A percentile compares a stretch with the other conserved stretches of the same genome.
Conservation (phyloP, 257 asterid genomes). For the Jacaranda mimosifolia region DNA sequence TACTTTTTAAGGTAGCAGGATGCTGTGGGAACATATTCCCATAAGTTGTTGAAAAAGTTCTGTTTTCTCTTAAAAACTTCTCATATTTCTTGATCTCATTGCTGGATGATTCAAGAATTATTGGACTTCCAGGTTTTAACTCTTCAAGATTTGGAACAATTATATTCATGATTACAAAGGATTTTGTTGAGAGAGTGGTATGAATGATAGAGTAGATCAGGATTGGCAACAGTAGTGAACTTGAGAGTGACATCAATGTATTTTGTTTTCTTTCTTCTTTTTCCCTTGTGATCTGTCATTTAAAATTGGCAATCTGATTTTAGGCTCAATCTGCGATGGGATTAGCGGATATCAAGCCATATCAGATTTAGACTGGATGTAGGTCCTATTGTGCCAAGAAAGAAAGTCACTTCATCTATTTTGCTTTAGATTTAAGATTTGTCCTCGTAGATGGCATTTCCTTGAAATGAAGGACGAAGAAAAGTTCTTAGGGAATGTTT, state of each 20-base stretch:
- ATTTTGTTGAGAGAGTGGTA: background rate
- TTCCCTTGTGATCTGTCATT: background rate
- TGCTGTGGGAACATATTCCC: conserved; percentile 15
- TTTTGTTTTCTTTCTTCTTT: background rate
- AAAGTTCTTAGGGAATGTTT: too few relatives aligned
- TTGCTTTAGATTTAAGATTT: background rate
- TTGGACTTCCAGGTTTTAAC: background rate
- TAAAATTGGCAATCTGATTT: background rate
- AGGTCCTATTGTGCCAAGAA: background rate
- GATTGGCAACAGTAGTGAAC: background rate
- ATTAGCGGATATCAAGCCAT: background rate
- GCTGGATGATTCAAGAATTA: background rate
- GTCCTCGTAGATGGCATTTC: too few relatives aligned
- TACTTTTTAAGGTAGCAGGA: conserved; percentile 22
- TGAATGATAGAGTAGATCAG: background rate
- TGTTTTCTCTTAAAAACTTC: background rate
- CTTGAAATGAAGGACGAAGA: too few relatives aligned
- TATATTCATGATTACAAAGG: conserved; percentile 4
- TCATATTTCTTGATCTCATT: background rate
- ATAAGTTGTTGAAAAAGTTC: conserved; percentile 20
- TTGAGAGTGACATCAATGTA: too few relatives aligned
- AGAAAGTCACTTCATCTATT: background rate
- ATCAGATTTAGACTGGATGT: conserved; percentile 3
- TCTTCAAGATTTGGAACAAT: conserved; percentile 23
- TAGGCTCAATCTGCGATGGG: background rate